Evolutionary conservation across 2,329 filamentous ascomycete genomes (phyloP), one percentile per base, ranked within the genome.

Genomic region (Trichoderma citrinoviride): DNA sequence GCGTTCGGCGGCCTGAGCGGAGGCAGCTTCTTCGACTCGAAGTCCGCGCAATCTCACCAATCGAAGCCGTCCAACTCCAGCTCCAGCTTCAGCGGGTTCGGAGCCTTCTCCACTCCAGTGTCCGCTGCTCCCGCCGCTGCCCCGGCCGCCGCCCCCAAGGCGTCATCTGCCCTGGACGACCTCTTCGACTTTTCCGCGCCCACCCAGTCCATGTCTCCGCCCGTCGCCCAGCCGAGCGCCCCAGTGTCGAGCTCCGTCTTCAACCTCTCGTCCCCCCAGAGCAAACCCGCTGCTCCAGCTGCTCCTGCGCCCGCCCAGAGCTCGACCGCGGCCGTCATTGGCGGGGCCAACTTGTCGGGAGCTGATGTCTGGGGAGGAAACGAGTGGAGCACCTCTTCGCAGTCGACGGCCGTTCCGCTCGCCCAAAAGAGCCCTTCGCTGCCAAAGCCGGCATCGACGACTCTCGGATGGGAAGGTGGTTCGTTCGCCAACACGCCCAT

Each of bases 321-420:
- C 61, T 55, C 73, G 15, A 68, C 73, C 58, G 76, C 77, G 70
- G 66, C 74, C 73, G 68, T 77, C 68, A 67, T 79, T 75, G 77
- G 76, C 63, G 76, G 76, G 14, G 74, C 77, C 58, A 78, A 73
- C 60, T 74, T 81, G 65, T 81, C 79, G 2, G 78, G 79, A 61
- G 79, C 90, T 65, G 92, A 96, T 73, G 89, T 93, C 0, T 97
- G 93, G 92, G 93, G 92, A 52, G 85, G 85, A 65, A 92, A 94
- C 76, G 93, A 91, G 3, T 99, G 95, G 95, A 10, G 81, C 88
- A 7, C 82, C 85, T 50, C 70, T 7, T 52, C 67, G 33, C 33
- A 37, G 33, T 14, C 33, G 8, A 27, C 67, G 19, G 54, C 68
- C 19, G 68, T 81, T 4, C 79, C 84, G 3, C 78, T 82, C 2